A percentile compares a stretch with the other conserved stretches of the same genome.
Conservation (phyloP, 148 eudicot species). For the Linanthus parryae region DNA sequence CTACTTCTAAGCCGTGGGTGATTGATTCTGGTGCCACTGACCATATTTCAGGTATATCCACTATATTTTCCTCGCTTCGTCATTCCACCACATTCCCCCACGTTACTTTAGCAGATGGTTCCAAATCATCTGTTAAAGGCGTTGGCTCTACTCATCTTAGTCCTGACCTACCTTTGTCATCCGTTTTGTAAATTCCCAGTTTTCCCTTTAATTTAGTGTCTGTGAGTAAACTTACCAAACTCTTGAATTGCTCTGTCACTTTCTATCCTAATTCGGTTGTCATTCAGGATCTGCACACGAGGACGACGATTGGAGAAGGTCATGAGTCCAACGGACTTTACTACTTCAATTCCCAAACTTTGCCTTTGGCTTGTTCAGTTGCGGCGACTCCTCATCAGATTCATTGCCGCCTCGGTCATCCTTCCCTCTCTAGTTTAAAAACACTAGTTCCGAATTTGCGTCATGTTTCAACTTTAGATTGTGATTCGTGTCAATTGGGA, state of each 20-base stretch:
- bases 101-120: not conserved
- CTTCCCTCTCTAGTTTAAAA: not conserved
- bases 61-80: too few relatives aligned
- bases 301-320: too few relatives aligned
- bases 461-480: not conserved
- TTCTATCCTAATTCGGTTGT: not conserved
- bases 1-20: too few relatives aligned
- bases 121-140: not conserved
- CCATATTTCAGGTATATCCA: too few relatives aligned
- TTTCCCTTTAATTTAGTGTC: not conserved
- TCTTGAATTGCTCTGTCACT: not conserved
- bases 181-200: slow-evolving; percentile 1
- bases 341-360: not conserved
- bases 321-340: not conserved
- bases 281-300: not conserved
- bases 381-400: not conserved
- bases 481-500: not conserved
- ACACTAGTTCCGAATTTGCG: not conserved
- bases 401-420: not conserved
- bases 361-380: not conserved
- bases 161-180: not conserved
- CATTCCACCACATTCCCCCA: too few relatives aligned
- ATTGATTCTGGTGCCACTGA: too few relatives aligned
- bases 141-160: not conserved
- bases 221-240: slow-evolving; percentile 1